Evolutionary conservation across 2,329 filamentous ascomycete genomes (phyloP).

Genomic region (Fusarium xyrophilum): DNA sequence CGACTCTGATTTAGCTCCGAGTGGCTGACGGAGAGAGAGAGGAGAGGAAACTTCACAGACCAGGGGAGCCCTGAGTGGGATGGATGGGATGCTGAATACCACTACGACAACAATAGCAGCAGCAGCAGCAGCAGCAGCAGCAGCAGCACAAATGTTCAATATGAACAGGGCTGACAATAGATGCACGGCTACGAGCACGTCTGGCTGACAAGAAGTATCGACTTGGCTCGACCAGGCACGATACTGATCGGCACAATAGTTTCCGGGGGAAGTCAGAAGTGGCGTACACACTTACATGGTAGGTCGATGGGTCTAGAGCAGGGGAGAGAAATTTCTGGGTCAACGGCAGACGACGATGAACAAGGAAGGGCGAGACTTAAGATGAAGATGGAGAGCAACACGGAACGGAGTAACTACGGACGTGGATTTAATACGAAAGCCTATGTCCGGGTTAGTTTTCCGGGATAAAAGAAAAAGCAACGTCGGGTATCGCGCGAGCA

Average conservation of each 20-base stretch:
- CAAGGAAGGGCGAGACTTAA: constrained; percentile 27
- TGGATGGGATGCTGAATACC: constrained; percentile 30
- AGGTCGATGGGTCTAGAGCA: constrained; percentile 26
- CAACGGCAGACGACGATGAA: constrained; percentile 14
- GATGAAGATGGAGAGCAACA: constrained; percentile 32
- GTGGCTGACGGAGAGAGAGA: constrained; percentile 22
- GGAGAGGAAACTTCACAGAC: constrained; percentile 27
- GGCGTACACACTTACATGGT: constrained; percentile 34
- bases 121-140: neutral
- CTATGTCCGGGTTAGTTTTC: constrained; percentile 9
- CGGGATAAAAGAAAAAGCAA: constrained; percentile 27
- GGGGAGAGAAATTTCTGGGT: constrained; percentile 20
- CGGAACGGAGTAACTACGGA: constrained; percentile 21
- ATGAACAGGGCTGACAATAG: constrained; percentile 41
- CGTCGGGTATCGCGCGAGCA: constrained; percentile 1
- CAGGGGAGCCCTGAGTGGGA: constrained; percentile 18
- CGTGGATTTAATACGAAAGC: constrained; percentile 16
- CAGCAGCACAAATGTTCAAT: constrained; percentile 18
- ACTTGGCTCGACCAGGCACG: constrained; percentile 38
- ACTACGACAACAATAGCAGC: neutral
- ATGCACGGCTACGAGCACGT: constrained; percentile 40
- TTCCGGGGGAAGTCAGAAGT: constrained; percentile 37
- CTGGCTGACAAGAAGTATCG: constrained; percentile 35
- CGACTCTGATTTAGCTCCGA: constrained; percentile 15
- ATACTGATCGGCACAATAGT: constrained; percentile 41